Conservation (phyloP, 257 asterid species). For the Capsicum baccatum region DNA sequence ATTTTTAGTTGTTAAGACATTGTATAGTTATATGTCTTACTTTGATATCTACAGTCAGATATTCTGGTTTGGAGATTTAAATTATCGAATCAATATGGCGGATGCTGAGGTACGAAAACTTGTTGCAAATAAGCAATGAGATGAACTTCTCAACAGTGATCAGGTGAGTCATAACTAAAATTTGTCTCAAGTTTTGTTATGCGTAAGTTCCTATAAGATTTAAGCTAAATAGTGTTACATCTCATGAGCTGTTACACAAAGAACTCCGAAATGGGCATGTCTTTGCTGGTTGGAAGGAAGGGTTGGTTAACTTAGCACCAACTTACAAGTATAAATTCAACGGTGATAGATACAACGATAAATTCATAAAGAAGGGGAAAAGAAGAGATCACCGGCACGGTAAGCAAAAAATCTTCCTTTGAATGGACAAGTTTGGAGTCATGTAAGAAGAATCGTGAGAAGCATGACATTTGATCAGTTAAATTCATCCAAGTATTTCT, state of each 20-base stretch:
- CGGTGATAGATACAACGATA: conserved; percentile 71
- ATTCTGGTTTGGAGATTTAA: conserved; percentile 99
- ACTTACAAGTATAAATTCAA: conserved; percentile 85
- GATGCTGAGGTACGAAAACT: conserved; percentile 74
- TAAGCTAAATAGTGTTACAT: conserved; percentile 28
- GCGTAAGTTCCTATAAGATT: neutral
- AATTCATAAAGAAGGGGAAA: conserved; percentile 77
- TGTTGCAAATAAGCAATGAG: conserved; percentile 73
- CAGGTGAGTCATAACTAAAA: conserved; percentile 51
- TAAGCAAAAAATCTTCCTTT: conserved; percentile 35
- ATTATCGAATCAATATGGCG: conserved; percentile 75
- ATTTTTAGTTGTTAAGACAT: neutral
- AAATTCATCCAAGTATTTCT: neutral
- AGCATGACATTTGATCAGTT: neutral
- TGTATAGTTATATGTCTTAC: neutral
- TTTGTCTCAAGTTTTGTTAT: neutral
- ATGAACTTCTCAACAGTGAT: conserved; percentile 70
- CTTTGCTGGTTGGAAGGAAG: conserved; percentile 93
- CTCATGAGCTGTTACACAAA: conserved; percentile 59
- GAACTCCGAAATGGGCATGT: conserved; percentile 80
- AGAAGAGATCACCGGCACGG: conserved; percentile 97
- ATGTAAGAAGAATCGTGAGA: neutral
- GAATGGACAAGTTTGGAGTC: neutral
- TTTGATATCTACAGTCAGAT: conserved; percentile 64
- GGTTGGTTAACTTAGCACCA: conserved; percentile 81